Percentiles rank a stretch among this genome's conserved stretches.
Conservation (phyloP, 805 yeast genomes). For the Kurtzmaniella fragi region DNA sequence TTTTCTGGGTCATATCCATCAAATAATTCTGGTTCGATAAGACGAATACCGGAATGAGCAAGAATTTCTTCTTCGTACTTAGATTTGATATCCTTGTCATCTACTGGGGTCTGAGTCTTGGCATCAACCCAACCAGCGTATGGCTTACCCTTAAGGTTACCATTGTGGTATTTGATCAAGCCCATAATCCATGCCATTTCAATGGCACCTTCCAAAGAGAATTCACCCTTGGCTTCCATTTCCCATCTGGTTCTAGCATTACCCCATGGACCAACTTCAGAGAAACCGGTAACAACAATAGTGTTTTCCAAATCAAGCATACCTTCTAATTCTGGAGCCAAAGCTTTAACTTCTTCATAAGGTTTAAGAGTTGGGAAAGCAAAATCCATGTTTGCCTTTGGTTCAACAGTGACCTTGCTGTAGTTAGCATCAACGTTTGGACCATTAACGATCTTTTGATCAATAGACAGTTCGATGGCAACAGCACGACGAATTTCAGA, state of each 20-base stretch:
- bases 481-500: slow-evolving; percentile 95
- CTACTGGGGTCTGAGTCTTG: slow-evolving; percentile 87
- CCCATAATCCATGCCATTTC: slow-evolving; percentile 99
- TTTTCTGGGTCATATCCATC: slow-evolving; percentile 90
- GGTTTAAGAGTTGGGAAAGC: slow-evolving; percentile 87
- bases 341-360: slow-evolving; percentile 63
- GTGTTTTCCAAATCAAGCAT: slow-evolving; percentile 88
- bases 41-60: slow-evolving; percentile 94
- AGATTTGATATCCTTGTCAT: slow-evolving; percentile 87
- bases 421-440: slow-evolving; percentile 83
- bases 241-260: slow-evolving; percentile 99
- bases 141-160: slow-evolving; percentile 81
- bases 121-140: slow-evolving; percentile 98
- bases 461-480: slow-evolving; percentile 87
- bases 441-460: slow-evolving; percentile 81
- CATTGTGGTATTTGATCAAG: slow-evolving; percentile 90
- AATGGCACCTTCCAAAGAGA: slow-evolving; percentile 94
- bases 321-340: slow-evolving; percentile 78
- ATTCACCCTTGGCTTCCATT: slow-evolving; percentile 94
- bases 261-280: slow-evolving; percentile 99
- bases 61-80: slow-evolving; percentile 87
- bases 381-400: slow-evolving; percentile 92
- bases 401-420: slow-evolving; percentile 71
- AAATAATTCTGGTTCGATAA: slow-evolving; percentile 93
- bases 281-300: slow-evolving; percentile 94